phyloP scores from a whole-genome alignment of 2,329 filamentous ascomycete species.

The Colletotrichum sp. region DNA sequence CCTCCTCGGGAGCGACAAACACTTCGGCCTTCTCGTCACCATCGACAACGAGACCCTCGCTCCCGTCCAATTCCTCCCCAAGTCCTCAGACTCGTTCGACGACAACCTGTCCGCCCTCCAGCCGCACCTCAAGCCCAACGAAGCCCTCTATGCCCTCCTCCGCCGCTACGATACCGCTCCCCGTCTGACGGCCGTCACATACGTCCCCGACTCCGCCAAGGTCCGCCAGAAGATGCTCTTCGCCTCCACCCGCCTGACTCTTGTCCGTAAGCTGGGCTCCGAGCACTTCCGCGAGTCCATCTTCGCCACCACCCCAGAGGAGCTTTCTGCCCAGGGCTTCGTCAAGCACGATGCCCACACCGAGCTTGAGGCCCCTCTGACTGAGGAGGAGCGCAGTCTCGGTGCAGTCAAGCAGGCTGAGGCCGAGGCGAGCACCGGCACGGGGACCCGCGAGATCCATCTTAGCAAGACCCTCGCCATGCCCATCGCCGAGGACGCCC shows the following conservation, averaged over 20 bases:
- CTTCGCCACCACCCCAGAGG: slow-evolving; percentile 72
- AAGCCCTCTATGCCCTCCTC: slow-evolving; percentile 77
- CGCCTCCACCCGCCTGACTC: slow-evolving; percentile 76
- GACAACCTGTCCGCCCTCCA: slow-evolving; percentile 68
- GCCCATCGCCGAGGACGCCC: slow-evolving; percentile 66
- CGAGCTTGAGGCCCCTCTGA: slow-evolving; percentile 71
- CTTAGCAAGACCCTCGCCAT: slow-evolving; percentile 62
- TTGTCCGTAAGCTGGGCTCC: slow-evolving; percentile 77
- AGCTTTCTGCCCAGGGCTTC: slow-evolving; percentile 75
- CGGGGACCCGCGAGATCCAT: slow-evolving; percentile 63
- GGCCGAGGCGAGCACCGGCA: slow-evolving; percentile 75
- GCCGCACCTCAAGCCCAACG: slow-evolving; percentile 68
- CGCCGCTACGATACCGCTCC: slow-evolving; percentile 66
- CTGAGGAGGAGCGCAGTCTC: slow-evolving; percentile 76
- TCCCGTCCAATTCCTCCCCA: slow-evolving; percentile 59
- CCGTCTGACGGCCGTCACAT: slow-evolving; percentile 74
- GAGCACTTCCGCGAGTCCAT: slow-evolving; percentile 81
- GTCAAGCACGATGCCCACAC: slow-evolving; percentile 73
- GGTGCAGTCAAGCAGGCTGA: slow-evolving; percentile 78
- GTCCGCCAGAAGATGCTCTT: slow-evolving; percentile 90
- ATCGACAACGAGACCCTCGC: slow-evolving; percentile 74
- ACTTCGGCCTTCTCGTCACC: slow-evolving; percentile 74
- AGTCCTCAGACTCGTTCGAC: slow-evolving; percentile 64
- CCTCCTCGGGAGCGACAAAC: slow-evolving; percentile 64
- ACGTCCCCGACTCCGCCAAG: slow-evolving; percentile 78